Percentiles rank a stretch among this genome's conserved stretches.
phyloP scores from a whole-genome alignment of 192 early-diverging fungal species.

The Helicostylum pulchrum region DNA sequence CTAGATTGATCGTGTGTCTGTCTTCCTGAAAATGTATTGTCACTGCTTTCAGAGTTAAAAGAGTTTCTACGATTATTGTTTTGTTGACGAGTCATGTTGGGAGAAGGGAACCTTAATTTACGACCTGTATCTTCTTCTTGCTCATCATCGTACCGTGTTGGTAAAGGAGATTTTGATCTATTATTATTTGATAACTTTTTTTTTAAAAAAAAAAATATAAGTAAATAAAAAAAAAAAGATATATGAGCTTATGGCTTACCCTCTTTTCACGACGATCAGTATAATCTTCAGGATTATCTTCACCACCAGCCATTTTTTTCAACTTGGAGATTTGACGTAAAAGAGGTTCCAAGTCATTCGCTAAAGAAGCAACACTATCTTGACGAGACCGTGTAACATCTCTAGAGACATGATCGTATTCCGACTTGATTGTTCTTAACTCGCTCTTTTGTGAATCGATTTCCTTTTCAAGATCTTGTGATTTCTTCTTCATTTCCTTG shows the following conservation, averaged over 20 bases:
- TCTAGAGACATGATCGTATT: constrained; percentile 9
- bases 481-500: constrained; percentile 11
- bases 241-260: not conserved
- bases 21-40: not conserved
- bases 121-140: not conserved
- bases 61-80: not conserved
- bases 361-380: constrained; percentile 6
- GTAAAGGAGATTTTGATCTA: not conserved
- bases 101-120: constrained; percentile 1
- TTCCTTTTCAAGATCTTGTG: not conserved
- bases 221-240: not conserved
- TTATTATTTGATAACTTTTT: not conserved
- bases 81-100: not conserved
- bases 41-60: not conserved
- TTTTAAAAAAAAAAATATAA: not conserved
- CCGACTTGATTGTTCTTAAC: not conserved
- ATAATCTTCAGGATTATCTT: not conserved
- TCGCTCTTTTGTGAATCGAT: constrained; percentile 5
- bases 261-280: constrained; percentile 1
- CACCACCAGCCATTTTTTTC: constrained; percentile 7
- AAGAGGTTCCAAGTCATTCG: constrained; percentile 22
- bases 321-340: constrained; percentile 19
- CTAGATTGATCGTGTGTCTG: not conserved
- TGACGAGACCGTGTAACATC: constrained; percentile 10
- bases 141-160: not conserved